Conservation (phyloP, 2,329 filamentous ascomycete genomes). For the Emydomyces testavorans region DNA sequence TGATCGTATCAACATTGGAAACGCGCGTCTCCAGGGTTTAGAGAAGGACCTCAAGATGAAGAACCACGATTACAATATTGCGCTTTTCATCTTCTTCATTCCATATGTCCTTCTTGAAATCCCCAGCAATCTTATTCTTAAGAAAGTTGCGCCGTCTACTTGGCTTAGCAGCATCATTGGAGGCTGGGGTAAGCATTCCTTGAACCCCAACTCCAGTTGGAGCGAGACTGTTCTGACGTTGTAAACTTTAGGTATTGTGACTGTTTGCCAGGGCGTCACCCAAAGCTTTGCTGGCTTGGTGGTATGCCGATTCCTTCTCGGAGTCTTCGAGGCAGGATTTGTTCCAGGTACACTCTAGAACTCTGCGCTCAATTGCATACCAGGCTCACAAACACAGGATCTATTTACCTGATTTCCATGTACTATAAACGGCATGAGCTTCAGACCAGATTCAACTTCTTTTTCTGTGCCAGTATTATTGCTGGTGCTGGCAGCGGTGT, state of each 20-base stretch:
- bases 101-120: constrained; percentile 39
- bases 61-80: constrained; percentile 34
- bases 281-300: constrained; percentile 31
- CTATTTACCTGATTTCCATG: constrained; percentile 25
- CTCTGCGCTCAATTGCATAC: neutral
- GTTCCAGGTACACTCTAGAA: constrained; percentile 24
- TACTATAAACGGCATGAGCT: constrained; percentile 33
- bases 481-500: constrained; percentile 33
- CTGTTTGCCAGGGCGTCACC: constrained; percentile 35
- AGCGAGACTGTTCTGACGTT: neutral
- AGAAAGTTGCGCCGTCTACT: constrained; percentile 32
- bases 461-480: constrained; percentile 28
- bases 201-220: neutral
- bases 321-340: constrained; percentile 31
- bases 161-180: constrained; percentile 36
- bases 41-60: constrained; percentile 36
- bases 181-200: constrained; percentile 21
- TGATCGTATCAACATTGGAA: constrained; percentile 40
- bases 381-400: constrained; percentile 17
- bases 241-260: constrained; percentile 28
- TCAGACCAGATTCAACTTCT: constrained; percentile 30
- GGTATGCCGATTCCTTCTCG: constrained; percentile 28
- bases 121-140: constrained; percentile 39
- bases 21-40: constrained; percentile 37
- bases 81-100: constrained; percentile 37